Base-by-base conservation (phyloP, 2,329 filamentous ascomycete genomes). In the Colletotrichum sp. region DNA sequence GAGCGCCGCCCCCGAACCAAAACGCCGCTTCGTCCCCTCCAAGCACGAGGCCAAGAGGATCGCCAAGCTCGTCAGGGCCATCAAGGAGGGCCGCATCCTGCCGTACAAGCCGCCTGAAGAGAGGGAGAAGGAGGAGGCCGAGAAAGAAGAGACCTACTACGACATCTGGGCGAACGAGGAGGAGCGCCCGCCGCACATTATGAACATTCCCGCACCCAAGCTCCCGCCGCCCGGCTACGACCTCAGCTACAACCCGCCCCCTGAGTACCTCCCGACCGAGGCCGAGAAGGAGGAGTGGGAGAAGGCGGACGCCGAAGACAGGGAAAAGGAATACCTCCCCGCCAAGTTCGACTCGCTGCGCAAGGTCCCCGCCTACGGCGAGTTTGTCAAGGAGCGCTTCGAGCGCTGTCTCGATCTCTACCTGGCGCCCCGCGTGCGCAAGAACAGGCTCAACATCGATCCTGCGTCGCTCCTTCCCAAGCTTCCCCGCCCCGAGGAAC, bases 151-250 rank as follows among this genome's bases (percentile, higher is more conserved):
- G 55, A 90, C 91, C 28, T 93, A 93, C 81, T 98, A 96, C 82
- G 97, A 99, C 82, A 91, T 99, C 71, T 99, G 97, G 97, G 95
- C 96, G 70, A 95, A 99, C 81, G 96, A 99, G 84, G 92, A 94
- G 79, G 92, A 95, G 13, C 91, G 94, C 80, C 92, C 94, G 39
- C 94, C 96, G 77, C 95, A 99, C 84, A 89, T 94, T 44, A 99
- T 99, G 96, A 95, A 98, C 82, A 94, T 99, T 71, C 95, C 97
- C 18, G 96, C 97, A 2, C 97, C 97, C 7, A 99, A 99, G 84
- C 89, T 98, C 66, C 93, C 96, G 32, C 96, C 97, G 48, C 97
- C 97, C 32, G 96, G 96, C 68, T 98, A 98, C 84, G 96, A 98
- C 81, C 92, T 98, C 84, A 98, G 95, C 82, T 99, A 99, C 84